Evolutionary conservation across 345 rosid genomes (phyloP).

Genomic region (Geranium rotundifolium): DNA sequence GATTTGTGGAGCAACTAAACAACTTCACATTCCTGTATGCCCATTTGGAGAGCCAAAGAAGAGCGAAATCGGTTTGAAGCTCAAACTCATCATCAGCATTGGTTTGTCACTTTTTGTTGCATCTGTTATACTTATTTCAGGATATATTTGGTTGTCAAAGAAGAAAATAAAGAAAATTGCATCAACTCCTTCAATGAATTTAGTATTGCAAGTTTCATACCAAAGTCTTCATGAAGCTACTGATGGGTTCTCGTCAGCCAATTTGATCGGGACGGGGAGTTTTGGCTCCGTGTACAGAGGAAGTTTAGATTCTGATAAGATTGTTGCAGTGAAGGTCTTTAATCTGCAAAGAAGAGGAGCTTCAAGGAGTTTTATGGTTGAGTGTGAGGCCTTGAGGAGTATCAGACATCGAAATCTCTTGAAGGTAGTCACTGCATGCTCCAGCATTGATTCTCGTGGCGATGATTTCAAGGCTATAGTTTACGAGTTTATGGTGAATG

Average conservation of each 20-base stretch:
- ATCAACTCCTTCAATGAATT: background rate
- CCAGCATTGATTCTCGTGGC: constrained; percentile 2
- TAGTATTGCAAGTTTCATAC: constrained; percentile 8
- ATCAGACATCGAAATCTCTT: constrained; percentile 6
- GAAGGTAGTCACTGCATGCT: constrained; percentile 1
- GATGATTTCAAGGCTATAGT: constrained; percentile 7
- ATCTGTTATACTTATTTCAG: background rate
- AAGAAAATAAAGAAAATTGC: background rate
- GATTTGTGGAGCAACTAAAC: constrained; percentile 11
- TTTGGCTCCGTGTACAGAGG: constrained; percentile 14
- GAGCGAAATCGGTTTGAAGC: background rate
- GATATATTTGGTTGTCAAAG: background rate
- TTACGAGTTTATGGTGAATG: constrained; percentile 5
- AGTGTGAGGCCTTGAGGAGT: background rate
- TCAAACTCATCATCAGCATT: background rate
- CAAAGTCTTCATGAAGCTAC: constrained; percentile 6
- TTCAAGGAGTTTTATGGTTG: no score
- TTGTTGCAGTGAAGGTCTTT: constrained; percentile 12
- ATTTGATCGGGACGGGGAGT: constrained; percentile 11
- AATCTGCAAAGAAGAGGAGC: background rate
- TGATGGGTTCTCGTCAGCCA: constrained; percentile 6
- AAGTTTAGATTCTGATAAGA: background rate
- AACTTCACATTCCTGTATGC: constrained; percentile 7
- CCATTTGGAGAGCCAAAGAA: background rate
- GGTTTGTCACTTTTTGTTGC: background rate